Percentiles rank a stretch among this genome's conserved stretches.
Conservation (phyloP, 208 protist species). For the Trypanosoma cruzi region DNA sequence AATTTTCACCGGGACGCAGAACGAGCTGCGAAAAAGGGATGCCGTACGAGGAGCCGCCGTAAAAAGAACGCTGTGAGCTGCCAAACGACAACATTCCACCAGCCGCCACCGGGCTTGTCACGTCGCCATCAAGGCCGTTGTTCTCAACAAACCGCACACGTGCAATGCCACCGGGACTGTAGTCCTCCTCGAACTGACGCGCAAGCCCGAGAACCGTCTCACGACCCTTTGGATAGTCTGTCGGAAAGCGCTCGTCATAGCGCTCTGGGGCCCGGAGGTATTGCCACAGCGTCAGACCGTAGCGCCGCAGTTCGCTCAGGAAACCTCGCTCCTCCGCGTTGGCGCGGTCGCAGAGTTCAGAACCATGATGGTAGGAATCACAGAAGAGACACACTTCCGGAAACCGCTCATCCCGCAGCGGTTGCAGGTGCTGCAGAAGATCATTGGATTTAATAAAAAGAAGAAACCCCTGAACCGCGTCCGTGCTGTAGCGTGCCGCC, state of each 20-base stretch:
- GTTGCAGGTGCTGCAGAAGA: conserved; percentile 68
- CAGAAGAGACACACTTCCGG: conserved; percentile 88
- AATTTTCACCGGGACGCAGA: conserved; percentile 1
- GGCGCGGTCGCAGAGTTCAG: conserved; percentile 56
- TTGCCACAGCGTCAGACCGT: conserved; percentile 68
- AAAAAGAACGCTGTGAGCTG: conserved; percentile 18
- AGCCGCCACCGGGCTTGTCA: background rate
- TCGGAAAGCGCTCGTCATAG: conserved; percentile 76
- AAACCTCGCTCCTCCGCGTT: conserved; percentile 56
- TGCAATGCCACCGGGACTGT: conserved; percentile 73
- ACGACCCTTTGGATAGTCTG: conserved; percentile 55
- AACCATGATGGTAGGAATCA: conserved; percentile 72
- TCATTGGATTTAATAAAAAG: conserved; percentile 74
- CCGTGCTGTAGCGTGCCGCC: conserved; percentile 85
- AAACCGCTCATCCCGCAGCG: conserved; percentile 64
- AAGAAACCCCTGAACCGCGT: conserved; percentile 80
- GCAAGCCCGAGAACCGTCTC: conserved; percentile 57
- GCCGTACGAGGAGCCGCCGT: conserved; percentile 18
- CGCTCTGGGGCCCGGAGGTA: conserved; percentile 58
- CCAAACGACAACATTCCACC: background rate
- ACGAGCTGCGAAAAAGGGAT: conserved; percentile 30
- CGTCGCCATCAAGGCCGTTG: conserved; percentile 51
- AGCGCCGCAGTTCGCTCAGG: conserved; percentile 66
- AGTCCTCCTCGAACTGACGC: conserved; percentile 70
- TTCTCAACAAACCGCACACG: conserved; percentile 66